Conservation (phyloP, 345 rosid genomes). For the Citrus glauca region DNA sequence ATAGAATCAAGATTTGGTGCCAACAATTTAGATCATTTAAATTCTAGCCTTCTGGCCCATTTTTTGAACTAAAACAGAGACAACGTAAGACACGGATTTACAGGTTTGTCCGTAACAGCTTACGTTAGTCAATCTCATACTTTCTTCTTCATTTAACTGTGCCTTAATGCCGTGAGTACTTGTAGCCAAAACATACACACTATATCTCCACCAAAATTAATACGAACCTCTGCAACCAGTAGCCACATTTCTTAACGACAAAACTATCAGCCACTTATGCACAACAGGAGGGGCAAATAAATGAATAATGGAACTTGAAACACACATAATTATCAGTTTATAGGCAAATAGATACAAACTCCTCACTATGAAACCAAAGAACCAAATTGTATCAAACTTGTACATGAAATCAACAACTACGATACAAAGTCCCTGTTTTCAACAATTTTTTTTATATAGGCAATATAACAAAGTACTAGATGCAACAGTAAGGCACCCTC, state of each 20-base stretch:
- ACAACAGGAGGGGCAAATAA: not conserved
- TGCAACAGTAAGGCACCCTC: not conserved
- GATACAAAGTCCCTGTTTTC: not conserved
- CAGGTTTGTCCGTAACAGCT: not conserved
- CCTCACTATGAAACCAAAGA: not conserved
- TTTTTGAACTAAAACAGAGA: not conserved
- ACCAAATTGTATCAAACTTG: not conserved
- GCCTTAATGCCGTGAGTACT: not conserved
- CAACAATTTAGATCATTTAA: not conserved
- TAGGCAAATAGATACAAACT: not conserved
- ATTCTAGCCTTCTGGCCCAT: not conserved
- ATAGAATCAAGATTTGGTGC: not conserved
- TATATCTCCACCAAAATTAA: not conserved
- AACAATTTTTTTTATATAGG: no score
- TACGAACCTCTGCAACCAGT: not conserved
- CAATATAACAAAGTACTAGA: not conserved
- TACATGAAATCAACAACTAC: not conserved
- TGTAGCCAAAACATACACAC: not conserved
- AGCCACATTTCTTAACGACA: not conserved
- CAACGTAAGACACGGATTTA: not conserved
- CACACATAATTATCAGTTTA: not conserved
- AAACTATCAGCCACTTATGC: not conserved
- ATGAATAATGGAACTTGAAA: not conserved
- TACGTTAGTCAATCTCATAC: no score
- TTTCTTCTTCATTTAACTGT: no score